A percentile compares a stretch with the other conserved stretches of the same genome.
Conservation (phyloP, 2,329 filamentous ascomycete genomes). For the Hymenoscyphus fructigenus region DNA sequence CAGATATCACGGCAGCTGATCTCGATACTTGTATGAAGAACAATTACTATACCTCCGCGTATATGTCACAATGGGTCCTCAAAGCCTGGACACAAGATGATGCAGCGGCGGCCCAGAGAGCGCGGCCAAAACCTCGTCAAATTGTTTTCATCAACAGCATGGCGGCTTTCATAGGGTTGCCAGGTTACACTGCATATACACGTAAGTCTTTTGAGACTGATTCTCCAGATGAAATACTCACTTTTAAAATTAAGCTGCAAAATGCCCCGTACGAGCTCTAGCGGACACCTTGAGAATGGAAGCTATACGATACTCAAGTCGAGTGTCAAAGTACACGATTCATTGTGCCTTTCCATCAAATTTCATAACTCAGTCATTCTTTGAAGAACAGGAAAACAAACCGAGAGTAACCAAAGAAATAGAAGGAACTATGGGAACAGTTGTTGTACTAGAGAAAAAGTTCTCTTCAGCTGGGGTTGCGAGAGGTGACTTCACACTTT, state of each 20-base stretch:
- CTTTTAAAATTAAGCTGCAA: neutral
- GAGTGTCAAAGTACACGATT: constrained; percentile 4
- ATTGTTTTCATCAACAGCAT: constrained; percentile 7
- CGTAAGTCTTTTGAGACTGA: neutral
- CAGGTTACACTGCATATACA: constrained; percentile 7
- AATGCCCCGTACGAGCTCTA: constrained; percentile 3
- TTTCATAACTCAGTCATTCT: constrained; percentile 2
- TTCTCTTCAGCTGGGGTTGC: neutral
- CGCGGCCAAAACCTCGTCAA: neutral
- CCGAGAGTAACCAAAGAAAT: constrained; percentile 1
- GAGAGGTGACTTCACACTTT: constrained; percentile 6
- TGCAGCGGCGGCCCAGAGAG: neutral
- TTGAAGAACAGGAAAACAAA: constrained; percentile 5
- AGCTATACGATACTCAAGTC: neutral
- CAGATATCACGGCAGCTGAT: neutral
- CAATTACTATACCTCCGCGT: constrained; percentile 5
- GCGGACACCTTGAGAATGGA: constrained; percentile 6
- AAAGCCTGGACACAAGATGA: constrained; percentile 5
- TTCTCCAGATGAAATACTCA: neutral
- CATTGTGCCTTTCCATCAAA: constrained; percentile 5
- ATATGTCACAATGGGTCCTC: constrained; percentile 4
- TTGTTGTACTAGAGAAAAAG: neutral
- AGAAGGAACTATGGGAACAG: constrained; percentile 2
- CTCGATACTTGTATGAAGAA: constrained; percentile 7
- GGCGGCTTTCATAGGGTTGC: constrained; percentile 4